Evolutionary conservation across 495 filamentous ascomycete species (phyloP).

Genomic region (Tuber umbilicatum): DNA sequence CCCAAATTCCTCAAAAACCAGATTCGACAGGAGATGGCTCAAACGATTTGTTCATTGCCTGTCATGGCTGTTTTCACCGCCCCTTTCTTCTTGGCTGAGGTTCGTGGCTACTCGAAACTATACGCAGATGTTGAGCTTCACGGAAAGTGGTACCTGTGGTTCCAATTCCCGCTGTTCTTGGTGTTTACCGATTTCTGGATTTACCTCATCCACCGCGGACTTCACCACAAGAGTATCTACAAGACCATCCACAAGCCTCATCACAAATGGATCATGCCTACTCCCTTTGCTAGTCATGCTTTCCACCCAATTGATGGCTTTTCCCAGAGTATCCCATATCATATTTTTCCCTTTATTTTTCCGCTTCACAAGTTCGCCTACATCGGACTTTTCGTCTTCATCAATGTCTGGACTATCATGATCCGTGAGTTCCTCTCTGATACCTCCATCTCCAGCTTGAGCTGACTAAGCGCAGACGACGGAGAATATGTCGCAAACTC

Average conservation of each 20-base stretch:
- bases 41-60: conserved; percentile 68
- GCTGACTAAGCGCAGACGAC: conserved; percentile 52
- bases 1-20: conserved; percentile 96
- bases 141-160: conserved; percentile 65
- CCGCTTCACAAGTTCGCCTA: conserved; percentile 88
- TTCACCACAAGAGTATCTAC: conserved; percentile 80
- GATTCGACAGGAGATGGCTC: conserved; percentile 74
- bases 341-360: conserved; percentile 88
- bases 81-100: conserved; percentile 75
- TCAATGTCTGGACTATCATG: conserved; percentile 96
- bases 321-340: conserved; percentile 86
- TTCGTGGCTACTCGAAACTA: conserved; percentile 78
- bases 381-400: conserved; percentile 77
- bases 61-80: conserved; percentile 76
- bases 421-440: conserved; percentile 54
- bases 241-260: conserved; percentile 90
- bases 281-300: conserved; percentile 82
- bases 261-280: conserved; percentile 99
- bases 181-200: conserved; percentile 87
- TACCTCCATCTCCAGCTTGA: background rate
- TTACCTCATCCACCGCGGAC: conserved; percentile 88
- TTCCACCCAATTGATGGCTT: conserved; percentile 95
- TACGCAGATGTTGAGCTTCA: conserved; percentile 71
- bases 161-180: conserved; percentile 90
- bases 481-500: conserved; percentile 90